Evolutionary conservation across 345 rosid species (phyloP), one percentile per base, ranked within the genome.

Genomic region (Turritis glabra): DNA sequence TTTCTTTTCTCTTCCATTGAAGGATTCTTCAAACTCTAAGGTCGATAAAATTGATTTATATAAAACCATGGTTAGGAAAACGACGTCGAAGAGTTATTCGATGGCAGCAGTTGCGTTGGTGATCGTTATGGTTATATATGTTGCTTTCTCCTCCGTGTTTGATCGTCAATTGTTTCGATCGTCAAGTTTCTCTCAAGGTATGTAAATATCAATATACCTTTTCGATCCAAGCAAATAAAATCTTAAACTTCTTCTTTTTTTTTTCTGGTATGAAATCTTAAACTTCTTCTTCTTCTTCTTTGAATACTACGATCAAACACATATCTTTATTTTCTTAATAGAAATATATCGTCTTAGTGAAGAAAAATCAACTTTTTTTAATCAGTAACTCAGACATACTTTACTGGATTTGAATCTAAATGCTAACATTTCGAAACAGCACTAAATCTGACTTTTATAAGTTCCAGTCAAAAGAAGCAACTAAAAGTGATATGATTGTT

Each of bases 181-280:
- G 17, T 15, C 17, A 41, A 33, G 40, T 32, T 61, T 35, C 23
- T 14, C 58, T n/a, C 70, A 61, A 69, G 75, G 79, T 76, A 75
- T 75, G 74, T 4, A 18, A 35, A 4, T 25, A 25, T 65, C 58
- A 54, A 35, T 19, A 27, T 25, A 44, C 22, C 17, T 73, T 27
- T 73, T 30, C 32, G 19, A 4, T 30, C 7, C 13, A 10, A 18
- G 5, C 15, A 30, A 53, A 51, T 22, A 25, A 55, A n/a, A 0
- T 3, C 37, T 32, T 57, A 3, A 5, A 29, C 1, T 8, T 30
- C 13, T 17, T 56, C 22, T 56, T 32, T 8, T 55, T 29, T 29
- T n/a, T n/a, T n/a, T n/a, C n/a, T n/a, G n/a, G n/a, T n/a, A 51
- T 22, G 13, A 55, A n/a, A 0, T 3, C 37, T 32, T 57, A 3